Evolutionary conservation across 306 rosid genomes (phyloP).

Genomic region (Castanospermum australe): DNA sequence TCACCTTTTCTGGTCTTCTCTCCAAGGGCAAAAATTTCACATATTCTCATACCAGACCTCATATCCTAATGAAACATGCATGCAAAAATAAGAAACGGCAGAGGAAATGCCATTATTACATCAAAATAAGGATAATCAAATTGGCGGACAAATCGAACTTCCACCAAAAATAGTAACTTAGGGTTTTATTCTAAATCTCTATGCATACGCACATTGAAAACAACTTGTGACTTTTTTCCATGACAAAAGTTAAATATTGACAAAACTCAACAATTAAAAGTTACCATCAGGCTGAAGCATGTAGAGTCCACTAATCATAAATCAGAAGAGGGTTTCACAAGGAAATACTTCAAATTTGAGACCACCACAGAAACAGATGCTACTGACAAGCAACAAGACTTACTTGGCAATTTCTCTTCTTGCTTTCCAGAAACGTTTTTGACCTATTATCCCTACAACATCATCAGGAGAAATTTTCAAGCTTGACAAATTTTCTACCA

Average conservation of each 20-base stretch:
- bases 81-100: not conserved
- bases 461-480: constrained; percentile 78
- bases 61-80: not conserved
- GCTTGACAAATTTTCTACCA: constrained; percentile 58
- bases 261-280: not conserved
- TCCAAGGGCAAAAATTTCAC: not conserved
- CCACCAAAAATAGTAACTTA: no score
- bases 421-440: constrained; percentile 95
- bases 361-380: constrained; percentile 17
- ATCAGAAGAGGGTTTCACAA: not conserved
- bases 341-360: not conserved
- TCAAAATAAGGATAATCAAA: not conserved
- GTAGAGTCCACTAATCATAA: not conserved
- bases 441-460: constrained; percentile 84
- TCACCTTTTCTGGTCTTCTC: not conserved
- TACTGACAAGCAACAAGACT: constrained; percentile 32
- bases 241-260: not conserved
- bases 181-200: not conserved
- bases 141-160: constrained; percentile 13
- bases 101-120: constrained; percentile 18
- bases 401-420: constrained; percentile 88
- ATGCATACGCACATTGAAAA: not conserved
- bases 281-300: constrained; percentile 4
- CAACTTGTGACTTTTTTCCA: not conserved
- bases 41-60: not conserved